Evolutionary conservation across 2,329 filamentous ascomycete genomes (phyloP), one percentile per base, ranked within the genome.

Genomic region (Fusarium hainanense): DNA sequence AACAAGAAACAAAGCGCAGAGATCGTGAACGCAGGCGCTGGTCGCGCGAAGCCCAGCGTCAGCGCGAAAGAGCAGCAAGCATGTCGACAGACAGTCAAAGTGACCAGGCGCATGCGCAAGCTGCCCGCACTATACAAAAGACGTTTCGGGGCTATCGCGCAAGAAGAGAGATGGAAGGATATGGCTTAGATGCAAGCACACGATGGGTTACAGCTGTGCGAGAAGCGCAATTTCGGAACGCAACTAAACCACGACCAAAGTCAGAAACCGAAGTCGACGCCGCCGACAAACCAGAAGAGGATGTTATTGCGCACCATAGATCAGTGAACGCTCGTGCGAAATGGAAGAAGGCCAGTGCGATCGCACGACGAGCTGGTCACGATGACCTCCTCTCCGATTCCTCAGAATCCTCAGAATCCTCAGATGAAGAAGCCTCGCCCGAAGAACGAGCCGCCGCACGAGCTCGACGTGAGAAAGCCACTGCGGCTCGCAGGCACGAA

Each of bases 111-210:
- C 80, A 82, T 42, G 76, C 79, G 23, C 80, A 82, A 51, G 88
- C 88, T 4, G 88, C 88, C 6, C 82, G 81, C 23, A 74, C 88
- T 27, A 90, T 90, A 48, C 88, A 93, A 82, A 88, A 90, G 70
- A 91, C 90, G 27, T 97, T 94, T 77, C 86, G 93, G 34, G 93
- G 93, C 8, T 93, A 97, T 78, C 86, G 92, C 56, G 85, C 88
- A 50, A 86, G 93, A 44, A 83, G 93, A 49, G 90, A 93, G 77
- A 83, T 96, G 72, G 79, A 87, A 42, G 93, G 93, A 0, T 83
- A 91, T 69, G 87, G 87, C 3, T 77, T 97, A 34, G 87, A 92
- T 77, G 86, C 92, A n/a, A 87, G 85, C 30, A 89, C 89, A 30
- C 83, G 92, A 73, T 94, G 92, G 91, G 82, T 88, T 13, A 88